These are phyloP conservation scores for Xylaria sp. DNA, from an alignment of 2,329 filamentous ascomycete genomes.

Conservation along the genomic window DNA sequence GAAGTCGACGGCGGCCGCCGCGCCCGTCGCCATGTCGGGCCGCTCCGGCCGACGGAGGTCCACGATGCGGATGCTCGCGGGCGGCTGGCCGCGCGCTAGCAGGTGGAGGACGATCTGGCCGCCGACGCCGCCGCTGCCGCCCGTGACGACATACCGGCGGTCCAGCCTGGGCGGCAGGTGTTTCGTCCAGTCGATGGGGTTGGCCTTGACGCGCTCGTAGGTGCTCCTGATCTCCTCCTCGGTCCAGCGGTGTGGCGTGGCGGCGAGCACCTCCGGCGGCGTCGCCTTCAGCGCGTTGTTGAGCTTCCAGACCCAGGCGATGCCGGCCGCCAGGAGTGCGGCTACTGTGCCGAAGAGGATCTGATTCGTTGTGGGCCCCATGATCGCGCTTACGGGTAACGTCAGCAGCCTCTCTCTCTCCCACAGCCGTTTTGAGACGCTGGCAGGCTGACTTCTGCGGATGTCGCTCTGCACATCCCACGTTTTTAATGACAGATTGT, in stretches of 20 bases:
- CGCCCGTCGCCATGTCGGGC: conserved; percentile 42
- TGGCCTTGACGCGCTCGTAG: conserved; percentile 36
- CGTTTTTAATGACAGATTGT: no score
- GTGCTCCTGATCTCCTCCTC: conserved; percentile 34
- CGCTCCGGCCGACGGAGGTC: conserved; percentile 47
- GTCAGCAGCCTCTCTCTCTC: no score
- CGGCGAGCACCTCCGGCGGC: conserved; percentile 33
- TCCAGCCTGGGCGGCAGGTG: conserved; percentile 39
- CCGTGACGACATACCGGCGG: conserved; percentile 43
- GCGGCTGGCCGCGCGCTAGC: conserved; percentile 48
- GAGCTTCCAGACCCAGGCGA: conserved; percentile 35
- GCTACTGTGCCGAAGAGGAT: conserved; percentile 17
- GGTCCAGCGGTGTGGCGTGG: conserved; percentile 39
- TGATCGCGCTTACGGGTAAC: no score
- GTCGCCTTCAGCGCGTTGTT: conserved; percentile 38
- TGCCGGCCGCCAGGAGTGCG: conserved; percentile 20
- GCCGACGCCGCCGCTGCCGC: conserved; percentile 49
- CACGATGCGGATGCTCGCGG: conserved; percentile 50
- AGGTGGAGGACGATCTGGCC: conserved; percentile 53
- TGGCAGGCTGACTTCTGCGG: no score
- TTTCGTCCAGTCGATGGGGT: conserved; percentile 34
- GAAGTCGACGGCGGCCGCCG: conserved; percentile 41
- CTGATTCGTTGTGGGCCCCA: conserved; percentile 12
- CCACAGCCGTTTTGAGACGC: no score
- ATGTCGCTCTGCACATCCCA: no score